These are phyloP conservation scores for Wickerhamiella occidentalis DNA, from an alignment of 805 yeast species.

Conservation along the genomic window DNA sequence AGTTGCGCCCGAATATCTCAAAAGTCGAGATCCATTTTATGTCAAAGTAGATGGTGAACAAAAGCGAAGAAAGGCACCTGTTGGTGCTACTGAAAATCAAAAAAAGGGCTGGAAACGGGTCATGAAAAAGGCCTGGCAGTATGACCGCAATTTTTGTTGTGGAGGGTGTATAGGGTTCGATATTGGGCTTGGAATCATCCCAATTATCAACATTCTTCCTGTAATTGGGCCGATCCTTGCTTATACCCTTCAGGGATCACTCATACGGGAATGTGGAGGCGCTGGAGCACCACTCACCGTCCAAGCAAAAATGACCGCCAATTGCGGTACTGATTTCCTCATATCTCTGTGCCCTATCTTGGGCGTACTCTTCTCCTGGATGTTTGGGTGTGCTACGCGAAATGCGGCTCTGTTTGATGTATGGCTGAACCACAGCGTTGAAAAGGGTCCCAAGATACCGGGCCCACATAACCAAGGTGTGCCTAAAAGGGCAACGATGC, in stretches of 20 bases:
- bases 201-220: conserved; percentile 60
- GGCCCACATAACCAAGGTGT: conserved; percentile 2
- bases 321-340: conserved; percentile 60
- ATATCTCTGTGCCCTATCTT: conserved; percentile 69
- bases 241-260: conserved; percentile 64
- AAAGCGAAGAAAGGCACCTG: conserved; percentile 49
- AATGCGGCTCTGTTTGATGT: conserved; percentile 73
- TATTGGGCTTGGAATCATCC: conserved; percentile 69
- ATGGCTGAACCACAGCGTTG: conserved; percentile 23
- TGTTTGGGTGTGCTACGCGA: conserved; percentile 76
- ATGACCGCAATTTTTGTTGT: conserved; percentile 62
- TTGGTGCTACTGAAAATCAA: conserved; percentile 45
- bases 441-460: neutral
- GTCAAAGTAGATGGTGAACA: conserved; percentile 36
- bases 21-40: conserved; percentile 35
- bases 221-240: conserved; percentile 73
- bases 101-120: conserved; percentile 57
- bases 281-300: conserved; percentile 46
- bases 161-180: conserved; percentile 51
- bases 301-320: conserved; percentile 60
- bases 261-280: conserved; percentile 49
- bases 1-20: conserved; percentile 51
- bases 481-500: neutral
- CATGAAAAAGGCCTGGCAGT: conserved; percentile 74
- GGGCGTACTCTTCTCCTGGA: conserved; percentile 68